Percentiles rank a stretch among this genome's conserved stretches.
These are phyloP conservation scores for Nitzschia sp. DNA, from an alignment of 108 stramenopile genomes.

Conservation along the genomic window DNA sequence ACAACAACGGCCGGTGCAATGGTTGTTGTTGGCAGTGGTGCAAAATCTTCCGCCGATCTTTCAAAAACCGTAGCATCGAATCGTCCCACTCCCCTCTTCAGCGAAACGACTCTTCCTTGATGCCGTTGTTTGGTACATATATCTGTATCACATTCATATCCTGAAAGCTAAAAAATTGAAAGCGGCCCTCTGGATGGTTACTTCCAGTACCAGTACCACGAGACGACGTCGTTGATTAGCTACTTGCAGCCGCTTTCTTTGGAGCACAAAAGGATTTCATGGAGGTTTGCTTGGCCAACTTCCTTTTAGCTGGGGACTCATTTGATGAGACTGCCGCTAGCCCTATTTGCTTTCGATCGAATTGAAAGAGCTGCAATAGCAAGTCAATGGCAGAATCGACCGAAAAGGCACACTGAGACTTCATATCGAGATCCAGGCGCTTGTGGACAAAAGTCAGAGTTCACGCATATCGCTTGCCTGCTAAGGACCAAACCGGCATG, in stretches of 20 bases:
- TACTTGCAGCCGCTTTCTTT: not conserved
- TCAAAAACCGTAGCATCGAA: constrained; percentile 26
- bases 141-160: constrained; percentile 43
- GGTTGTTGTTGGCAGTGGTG: not conserved
- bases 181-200: constrained; percentile 50
- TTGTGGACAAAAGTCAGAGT: constrained; percentile 36
- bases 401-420: constrained; percentile 19
- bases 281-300: constrained; percentile 20
- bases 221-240: not conserved
- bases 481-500: constrained; percentile 30
- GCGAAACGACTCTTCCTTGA: constrained; percentile 18
- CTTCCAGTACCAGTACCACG: not conserved
- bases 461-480: constrained; percentile 36
- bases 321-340: not conserved
- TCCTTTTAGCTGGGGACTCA: constrained; percentile 7
- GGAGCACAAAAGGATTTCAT: constrained; percentile 33
- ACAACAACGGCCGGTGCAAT: constrained; percentile 40
- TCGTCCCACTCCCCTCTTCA: constrained; percentile 37
- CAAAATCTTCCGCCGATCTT: constrained; percentile 26
- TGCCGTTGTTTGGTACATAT: constrained; percentile 57
- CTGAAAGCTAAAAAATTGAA: constrained; percentile 43
- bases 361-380: constrained; percentile 17
- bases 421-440: not conserved
- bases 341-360: constrained; percentile 16
- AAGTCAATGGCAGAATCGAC: constrained; percentile 24